Evolutionary conservation across 371 early-diverging fungal species (phyloP).

Genomic region (Entomophthora muscae): DNA sequence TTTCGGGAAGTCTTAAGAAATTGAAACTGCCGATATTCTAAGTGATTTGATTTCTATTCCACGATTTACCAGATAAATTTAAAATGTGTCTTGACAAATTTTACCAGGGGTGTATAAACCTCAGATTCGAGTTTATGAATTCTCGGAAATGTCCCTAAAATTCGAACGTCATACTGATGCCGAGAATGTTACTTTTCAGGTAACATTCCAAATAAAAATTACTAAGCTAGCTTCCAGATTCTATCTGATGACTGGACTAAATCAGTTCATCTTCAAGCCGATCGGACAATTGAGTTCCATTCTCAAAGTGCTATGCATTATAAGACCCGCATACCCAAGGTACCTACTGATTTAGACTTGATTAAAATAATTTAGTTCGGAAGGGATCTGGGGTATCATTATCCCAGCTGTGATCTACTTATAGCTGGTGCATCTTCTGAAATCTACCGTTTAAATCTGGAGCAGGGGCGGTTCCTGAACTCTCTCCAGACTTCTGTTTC

Average conservation of each 20-base stretch:
- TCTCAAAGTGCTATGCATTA: constrained; percentile 91
- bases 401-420: constrained; percentile 77
- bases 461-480: constrained; percentile 86
- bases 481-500: constrained; percentile 44
- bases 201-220: constrained; percentile 12
- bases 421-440: constrained; percentile 65
- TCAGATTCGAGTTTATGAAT: constrained; percentile 89
- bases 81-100: too few species aligned
- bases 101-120: constrained; percentile 93
- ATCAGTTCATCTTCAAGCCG: constrained; percentile 76
- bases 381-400: constrained; percentile 82
- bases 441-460: constrained; percentile 86
- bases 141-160: constrained; percentile 85
- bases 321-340: constrained; percentile 83
- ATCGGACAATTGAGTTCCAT: constrained; percentile 94
- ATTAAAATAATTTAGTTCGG: constrained; percentile 38
- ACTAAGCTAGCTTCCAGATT: constrained; percentile 22
- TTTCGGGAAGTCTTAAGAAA: too few species aligned
- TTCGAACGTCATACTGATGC: constrained; percentile 93
- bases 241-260: constrained; percentile 98
- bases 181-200: constrained; percentile 83
- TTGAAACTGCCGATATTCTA: too few species aligned
- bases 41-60: too few species aligned
- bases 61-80: too few species aligned
- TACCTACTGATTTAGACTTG: constrained; percentile 10